phyloP scores from a whole-genome alignment of 75 land plant genomes.

The Ceratopteris richardii region DNA sequence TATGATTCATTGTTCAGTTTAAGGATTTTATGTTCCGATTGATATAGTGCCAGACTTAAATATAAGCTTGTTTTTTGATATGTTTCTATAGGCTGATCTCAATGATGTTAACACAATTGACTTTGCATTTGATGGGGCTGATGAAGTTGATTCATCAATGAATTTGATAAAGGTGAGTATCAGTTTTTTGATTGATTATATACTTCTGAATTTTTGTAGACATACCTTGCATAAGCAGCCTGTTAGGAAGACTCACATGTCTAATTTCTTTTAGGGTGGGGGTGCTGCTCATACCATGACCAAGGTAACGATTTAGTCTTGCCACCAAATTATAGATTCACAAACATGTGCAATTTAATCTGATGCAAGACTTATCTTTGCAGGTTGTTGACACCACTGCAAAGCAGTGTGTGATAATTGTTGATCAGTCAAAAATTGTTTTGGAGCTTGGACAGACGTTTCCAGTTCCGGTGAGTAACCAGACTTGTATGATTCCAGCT shows the following conservation, averaged over 20 bases:
- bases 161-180: constrained; percentile 47
- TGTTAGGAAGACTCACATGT: no score
- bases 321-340: no score
- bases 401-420: constrained; percentile 37
- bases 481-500: no score
- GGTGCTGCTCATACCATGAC: constrained; percentile 67
- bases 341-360: neutral
- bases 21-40: neutral
- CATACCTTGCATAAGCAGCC: no score
- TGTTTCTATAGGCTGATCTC: constrained; percentile 33
- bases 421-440: constrained; percentile 51
- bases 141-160: constrained; percentile 53
- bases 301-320: constrained; percentile 26
- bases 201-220: no score
- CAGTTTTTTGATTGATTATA: no score
- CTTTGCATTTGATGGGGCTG: constrained; percentile 53
- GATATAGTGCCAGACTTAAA: no score
- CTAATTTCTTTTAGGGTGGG: constrained; percentile 38
- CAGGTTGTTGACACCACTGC: constrained; percentile 51
- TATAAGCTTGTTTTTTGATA: no score
- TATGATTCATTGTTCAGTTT: no score
- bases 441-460: constrained; percentile 38
- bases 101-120: constrained; percentile 53
- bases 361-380: neutral
- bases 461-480: constrained; percentile 36